Percentiles rank a stretch among this genome's conserved stretches.
Conservation (phyloP, 345 rosid species). For the Iberis pinnata region DNA sequence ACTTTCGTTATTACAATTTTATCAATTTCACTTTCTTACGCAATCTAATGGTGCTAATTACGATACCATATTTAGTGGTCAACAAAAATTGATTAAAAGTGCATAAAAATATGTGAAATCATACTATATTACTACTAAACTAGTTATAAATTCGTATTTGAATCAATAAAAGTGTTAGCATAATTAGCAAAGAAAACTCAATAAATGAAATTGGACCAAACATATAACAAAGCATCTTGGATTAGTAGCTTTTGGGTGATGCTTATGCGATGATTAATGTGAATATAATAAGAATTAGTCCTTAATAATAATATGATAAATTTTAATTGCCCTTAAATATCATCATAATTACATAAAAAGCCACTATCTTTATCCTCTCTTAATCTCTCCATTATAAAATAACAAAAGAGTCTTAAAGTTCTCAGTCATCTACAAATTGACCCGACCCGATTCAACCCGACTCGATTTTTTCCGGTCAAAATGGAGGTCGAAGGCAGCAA, state of each 20-base stretch:
- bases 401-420: constrained; percentile 8
- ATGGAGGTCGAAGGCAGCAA: constrained; percentile 26
- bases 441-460: constrained; percentile 12
- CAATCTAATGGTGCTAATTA: not conserved
- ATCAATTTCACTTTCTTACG: not conserved
- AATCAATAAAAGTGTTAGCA: constrained; percentile 20
- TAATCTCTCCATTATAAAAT: constrained; percentile 26
- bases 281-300: constrained; percentile 4
- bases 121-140: constrained; percentile 14
- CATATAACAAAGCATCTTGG: constrained; percentile 19
- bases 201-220: constrained; percentile 16
- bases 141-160: not conserved
- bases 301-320: not conserved
- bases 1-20: too few species aligned
- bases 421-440: constrained; percentile 7
- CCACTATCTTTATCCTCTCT: constrained; percentile 22
- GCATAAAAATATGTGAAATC: not conserved
- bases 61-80: not conserved
- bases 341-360: constrained; percentile 13
- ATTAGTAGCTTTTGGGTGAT: constrained; percentile 16
- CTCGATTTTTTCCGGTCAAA: constrained; percentile 5
- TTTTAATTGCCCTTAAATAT: not conserved
- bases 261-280: constrained; percentile 22
- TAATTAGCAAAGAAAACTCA: not conserved
- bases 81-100: not conserved